phyloP scores from a whole-genome alignment of 495 filamentous ascomycete genomes.

The Aspergillus homomorphus region DNA sequence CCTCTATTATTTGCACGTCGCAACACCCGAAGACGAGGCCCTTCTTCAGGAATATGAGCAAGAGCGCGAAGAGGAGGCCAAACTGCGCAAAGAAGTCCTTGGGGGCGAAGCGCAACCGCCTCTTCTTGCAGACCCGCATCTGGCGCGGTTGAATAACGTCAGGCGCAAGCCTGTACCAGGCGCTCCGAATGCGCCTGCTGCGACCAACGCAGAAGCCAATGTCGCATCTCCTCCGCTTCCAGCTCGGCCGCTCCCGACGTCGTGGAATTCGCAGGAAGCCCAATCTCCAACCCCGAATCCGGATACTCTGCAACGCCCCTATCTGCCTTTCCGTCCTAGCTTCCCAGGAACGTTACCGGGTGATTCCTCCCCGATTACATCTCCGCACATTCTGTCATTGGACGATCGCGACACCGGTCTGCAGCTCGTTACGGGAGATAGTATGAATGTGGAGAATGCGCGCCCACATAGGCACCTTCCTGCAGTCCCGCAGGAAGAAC shows the following conservation, averaged over 20 bases:
- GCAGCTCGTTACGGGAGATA: conserved; percentile 3
- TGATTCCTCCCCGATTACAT: background rate
- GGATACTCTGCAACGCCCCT: conserved; percentile 1
- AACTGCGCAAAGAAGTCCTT: conserved; percentile 40
- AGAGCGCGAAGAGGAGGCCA: conserved; percentile 42
- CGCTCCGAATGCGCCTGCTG: conserved; percentile 3
- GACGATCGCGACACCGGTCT: background rate
- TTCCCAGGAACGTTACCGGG: background rate
- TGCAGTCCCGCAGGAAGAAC: conserved; percentile 30
- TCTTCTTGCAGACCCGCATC: conserved; percentile 19
- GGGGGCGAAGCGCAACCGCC: conserved; percentile 26
- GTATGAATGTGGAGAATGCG: conserved; percentile 4
- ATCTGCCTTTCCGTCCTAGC: conserved; percentile 16
- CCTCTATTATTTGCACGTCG: conserved; percentile 86
- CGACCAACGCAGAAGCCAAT: conserved; percentile 7
- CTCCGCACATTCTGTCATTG: background rate
- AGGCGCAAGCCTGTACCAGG: conserved; percentile 41
- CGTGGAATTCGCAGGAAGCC: conserved; percentile 17
- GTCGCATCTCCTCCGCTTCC: conserved; percentile 18
- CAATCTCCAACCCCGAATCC: background rate
- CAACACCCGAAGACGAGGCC: conserved; percentile 58
- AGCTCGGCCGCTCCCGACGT: conserved; percentile 11
- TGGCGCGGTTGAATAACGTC: conserved; percentile 40
- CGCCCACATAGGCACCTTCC: conserved; percentile 28
- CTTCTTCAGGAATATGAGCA: conserved; percentile 47